These are phyloP conservation scores for Aspergillus heteromorphus DNA, from an alignment of 495 filamentous ascomycete species.

Conservation along the genomic window DNA sequence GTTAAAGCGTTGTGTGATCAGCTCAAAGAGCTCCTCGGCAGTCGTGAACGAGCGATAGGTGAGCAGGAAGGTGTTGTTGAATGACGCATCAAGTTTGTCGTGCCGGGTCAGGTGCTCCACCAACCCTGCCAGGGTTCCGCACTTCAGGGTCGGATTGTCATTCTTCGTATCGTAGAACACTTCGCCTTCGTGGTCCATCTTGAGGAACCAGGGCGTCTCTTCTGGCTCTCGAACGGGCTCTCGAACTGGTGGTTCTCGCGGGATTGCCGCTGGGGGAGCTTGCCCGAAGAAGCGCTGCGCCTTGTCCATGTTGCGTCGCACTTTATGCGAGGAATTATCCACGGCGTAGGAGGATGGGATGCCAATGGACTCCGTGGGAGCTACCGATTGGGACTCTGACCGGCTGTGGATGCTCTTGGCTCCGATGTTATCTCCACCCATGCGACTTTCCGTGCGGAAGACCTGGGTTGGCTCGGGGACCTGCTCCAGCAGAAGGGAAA, in stretches of 20 bases:
- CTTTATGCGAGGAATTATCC: constrained; percentile 51
- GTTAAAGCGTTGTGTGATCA: constrained; percentile 84
- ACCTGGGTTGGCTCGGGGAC: constrained; percentile 44
- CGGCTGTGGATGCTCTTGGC: constrained; percentile 26
- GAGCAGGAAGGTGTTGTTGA: constrained; percentile 95
- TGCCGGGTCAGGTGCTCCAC: constrained; percentile 97
- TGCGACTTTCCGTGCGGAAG: constrained; percentile 32
- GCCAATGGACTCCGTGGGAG: constrained; percentile 43
- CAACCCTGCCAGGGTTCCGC: constrained; percentile 79
- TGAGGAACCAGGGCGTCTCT: constrained; percentile 76
- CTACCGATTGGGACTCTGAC: constrained; percentile 29
- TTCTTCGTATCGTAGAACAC: constrained; percentile 81
- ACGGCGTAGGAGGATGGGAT: constrained; percentile 63
- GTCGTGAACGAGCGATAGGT: constrained; percentile 95
- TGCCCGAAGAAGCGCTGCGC: constrained; percentile 87
- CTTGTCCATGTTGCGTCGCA: constrained; percentile 72
- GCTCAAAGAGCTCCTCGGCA: constrained; percentile 84
- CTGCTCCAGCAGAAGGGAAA: constrained; percentile 80
- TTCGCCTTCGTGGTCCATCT: constrained; percentile 84
- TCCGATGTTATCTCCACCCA: constrained; percentile 28
- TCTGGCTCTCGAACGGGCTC: constrained; percentile 53
- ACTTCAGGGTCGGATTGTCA: constrained; percentile 67
- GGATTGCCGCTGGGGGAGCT: constrained; percentile 53
- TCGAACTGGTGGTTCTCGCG: constrained; percentile 33
- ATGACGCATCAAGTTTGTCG: constrained; percentile 89